phyloP scores from a whole-genome alignment of 1,284 basidiomycete genomes.

The Tilletia setariae region DNA sequence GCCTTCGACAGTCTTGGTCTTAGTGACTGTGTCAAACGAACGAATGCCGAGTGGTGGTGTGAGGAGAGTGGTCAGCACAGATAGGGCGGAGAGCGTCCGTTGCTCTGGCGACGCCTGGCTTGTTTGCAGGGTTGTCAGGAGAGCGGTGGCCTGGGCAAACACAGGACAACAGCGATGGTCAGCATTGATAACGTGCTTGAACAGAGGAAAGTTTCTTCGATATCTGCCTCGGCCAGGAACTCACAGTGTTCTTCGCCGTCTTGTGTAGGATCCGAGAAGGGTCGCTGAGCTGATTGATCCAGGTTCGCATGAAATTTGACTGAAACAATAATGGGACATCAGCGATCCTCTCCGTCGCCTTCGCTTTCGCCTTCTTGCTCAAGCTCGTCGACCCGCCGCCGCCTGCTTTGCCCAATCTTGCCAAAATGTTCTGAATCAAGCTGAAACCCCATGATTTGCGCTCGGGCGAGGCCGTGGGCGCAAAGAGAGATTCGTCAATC shows the following conservation, averaged over 20 bases:
- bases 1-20: constrained; percentile 86
- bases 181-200: not conserved
- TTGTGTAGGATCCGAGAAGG: constrained; percentile 84
- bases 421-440: constrained; percentile 77
- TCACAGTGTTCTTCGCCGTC: constrained; percentile 65
- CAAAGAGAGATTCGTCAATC: constrained; percentile 88
- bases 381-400: no score
- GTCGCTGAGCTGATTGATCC: constrained; percentile 90
- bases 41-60: constrained; percentile 79
- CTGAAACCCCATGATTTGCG: constrained; percentile 95
- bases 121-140: constrained; percentile 1
- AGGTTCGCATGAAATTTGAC: constrained; percentile 90
- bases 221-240: no score
- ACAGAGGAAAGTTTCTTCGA: no score
- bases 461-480: constrained; percentile 75
- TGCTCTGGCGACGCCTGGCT: not conserved
- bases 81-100: not conserved
- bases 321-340: constrained; percentile 85
- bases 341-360: constrained; percentile 50
- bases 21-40: constrained; percentile 87
- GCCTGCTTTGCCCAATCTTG: constrained; percentile 60
- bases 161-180: not conserved
- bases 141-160: constrained; percentile 5
- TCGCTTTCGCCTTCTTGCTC: not conserved
- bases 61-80: constrained; percentile 61